These are phyloP conservation scores for Quercus lobata DNA, from an alignment of 331 rosid species.

Conservation along the genomic window DNA sequence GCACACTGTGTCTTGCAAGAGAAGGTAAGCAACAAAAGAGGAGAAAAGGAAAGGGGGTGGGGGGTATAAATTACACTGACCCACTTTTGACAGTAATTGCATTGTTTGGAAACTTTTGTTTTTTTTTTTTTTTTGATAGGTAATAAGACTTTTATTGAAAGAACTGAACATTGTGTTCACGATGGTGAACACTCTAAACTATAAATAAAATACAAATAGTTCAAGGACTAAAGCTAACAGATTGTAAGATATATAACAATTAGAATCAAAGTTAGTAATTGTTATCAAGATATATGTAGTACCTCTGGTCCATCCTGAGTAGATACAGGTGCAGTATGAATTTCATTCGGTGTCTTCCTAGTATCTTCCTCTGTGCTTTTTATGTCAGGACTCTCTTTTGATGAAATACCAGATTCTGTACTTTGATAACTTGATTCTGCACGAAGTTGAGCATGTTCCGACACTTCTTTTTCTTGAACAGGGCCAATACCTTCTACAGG, in stretches of 20 bases:
- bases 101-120: neutral
- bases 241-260: neutral
- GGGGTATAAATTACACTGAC: neutral
- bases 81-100: neutral
- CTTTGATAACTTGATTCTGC: constrained; percentile 29
- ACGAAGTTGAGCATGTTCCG: constrained; percentile 33
- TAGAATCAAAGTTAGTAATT: neutral
- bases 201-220: too few species aligned
- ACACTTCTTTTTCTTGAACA: constrained; percentile 36
- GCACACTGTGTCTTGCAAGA: neutral
- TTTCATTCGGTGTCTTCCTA: constrained; percentile 17
- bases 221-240: too few species aligned
- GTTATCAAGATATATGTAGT: constrained; percentile 11
- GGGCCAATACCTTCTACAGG: constrained; percentile 24
- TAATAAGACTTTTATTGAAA: too few species aligned
- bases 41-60: neutral
- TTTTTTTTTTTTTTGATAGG: too few species aligned
- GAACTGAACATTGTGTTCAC: too few species aligned
- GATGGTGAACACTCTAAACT: too few species aligned
- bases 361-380: constrained; percentile 31
- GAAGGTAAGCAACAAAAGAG: neutral
- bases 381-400: constrained; percentile 27
- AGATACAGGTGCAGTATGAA: constrained; percentile 34
- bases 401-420: constrained; percentile 25
- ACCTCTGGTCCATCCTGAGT: constrained; percentile 47